A percentile compares a stretch with the other conserved stretches of the same genome.
These are phyloP conservation scores for Macrolepiota albuminosa DNA, from an alignment of 768 basidiomycete genomes.

Conservation along the genomic window DNA sequence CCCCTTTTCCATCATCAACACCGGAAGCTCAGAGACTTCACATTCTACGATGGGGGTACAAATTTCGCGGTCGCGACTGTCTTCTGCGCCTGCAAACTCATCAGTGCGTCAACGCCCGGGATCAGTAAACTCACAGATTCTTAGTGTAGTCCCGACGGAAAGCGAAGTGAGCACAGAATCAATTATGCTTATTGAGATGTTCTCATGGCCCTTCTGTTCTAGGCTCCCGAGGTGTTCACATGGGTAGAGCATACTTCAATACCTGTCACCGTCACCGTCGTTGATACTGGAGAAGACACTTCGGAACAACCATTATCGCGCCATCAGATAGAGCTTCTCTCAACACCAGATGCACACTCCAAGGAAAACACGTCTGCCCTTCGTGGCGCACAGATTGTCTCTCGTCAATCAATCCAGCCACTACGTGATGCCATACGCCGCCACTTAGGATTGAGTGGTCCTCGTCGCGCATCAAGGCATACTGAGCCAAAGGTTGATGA, in stretches of 20 bases:
- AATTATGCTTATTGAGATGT: not conserved
- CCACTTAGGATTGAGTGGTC: not conserved
- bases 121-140: not conserved
- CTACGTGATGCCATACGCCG: not conserved
- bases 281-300: not conserved
- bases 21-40: no score
- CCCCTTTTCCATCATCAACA: no score
- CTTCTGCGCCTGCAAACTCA: no score
- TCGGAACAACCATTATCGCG: not conserved
- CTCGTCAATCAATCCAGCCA: not conserved
- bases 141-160: not conserved
- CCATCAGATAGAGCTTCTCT: not conserved
- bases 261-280: not conserved
- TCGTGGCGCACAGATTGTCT: not conserved
- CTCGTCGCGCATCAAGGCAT: not conserved
- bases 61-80: no score
- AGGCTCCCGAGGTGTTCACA: not conserved
- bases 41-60: no score
- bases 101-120: not conserved
- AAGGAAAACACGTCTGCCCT: not conserved
- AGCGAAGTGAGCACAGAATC: not conserved
- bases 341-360: not conserved
- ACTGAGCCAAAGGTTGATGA: not conserved
- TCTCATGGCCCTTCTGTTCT: not conserved
- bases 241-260: not conserved